Conservation (phyloP, 1,284 basidiomycete genomes). For the Termitomyces sp. region DNA sequence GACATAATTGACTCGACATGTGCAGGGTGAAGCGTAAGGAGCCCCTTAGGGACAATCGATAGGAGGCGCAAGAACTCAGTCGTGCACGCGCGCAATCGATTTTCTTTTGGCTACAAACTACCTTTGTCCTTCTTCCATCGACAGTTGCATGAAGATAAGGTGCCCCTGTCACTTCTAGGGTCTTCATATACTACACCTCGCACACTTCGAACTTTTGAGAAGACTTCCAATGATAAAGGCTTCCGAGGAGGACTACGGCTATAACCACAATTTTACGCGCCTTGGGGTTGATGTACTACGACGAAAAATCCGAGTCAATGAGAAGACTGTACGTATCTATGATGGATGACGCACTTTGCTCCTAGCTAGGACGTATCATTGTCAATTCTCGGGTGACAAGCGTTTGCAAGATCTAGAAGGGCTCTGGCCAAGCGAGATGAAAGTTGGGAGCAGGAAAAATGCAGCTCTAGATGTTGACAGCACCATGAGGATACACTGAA, state of each 20-base stretch:
- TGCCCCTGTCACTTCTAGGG: background rate
- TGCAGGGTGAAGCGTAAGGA: background rate
- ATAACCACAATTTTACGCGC: background rate
- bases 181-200: background rate
- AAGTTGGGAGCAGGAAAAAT: background rate
- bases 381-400: background rate
- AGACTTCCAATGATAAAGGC: background rate
- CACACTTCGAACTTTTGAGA: background rate
- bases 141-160: background rate
- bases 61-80: background rate
- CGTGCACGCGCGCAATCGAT: background rate
- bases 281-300: background rate
- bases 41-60: background rate
- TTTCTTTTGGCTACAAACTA: background rate
- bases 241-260: background rate
- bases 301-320: background rate
- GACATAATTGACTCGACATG: background rate
- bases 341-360: background rate
- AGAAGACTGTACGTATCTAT: background rate
- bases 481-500: background rate
- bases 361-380: background rate
- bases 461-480: background rate
- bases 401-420: background rate
- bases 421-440: background rate
- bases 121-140: background rate